phyloP scores from a whole-genome alignment of 495 filamentous ascomycete species.

The Annulohypoxylon bovei region DNA sequence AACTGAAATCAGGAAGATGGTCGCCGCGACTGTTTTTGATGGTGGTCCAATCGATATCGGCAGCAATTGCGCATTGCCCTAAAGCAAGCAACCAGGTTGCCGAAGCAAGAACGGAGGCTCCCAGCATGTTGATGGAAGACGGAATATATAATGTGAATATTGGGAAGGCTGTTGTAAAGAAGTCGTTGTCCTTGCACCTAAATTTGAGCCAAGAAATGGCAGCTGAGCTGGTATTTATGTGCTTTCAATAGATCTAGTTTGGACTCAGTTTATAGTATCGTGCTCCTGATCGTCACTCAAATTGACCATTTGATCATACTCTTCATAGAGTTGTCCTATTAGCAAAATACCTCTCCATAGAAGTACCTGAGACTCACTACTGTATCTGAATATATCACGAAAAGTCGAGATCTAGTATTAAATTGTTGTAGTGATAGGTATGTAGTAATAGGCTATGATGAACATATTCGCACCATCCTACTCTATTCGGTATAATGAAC shows the following conservation, averaged over 20 bases:
- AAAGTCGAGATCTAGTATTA: background rate
- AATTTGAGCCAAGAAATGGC: background rate
- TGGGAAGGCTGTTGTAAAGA: background rate
- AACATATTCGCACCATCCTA: background rate
- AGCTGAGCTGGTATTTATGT: background rate
- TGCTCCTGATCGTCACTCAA: background rate
- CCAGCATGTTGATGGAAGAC: background rate
- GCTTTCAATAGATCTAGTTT: background rate
- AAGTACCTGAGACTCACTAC: background rate
- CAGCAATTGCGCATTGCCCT: slow-evolving; percentile 3
- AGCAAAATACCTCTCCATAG: background rate
- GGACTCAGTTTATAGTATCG: background rate
- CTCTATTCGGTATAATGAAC: background rate
- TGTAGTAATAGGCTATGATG: background rate
- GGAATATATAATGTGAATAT: background rate
- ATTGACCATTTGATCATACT: background rate
- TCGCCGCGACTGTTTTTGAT: slow-evolving; percentile 21
- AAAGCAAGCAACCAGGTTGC: slow-evolving; percentile 7
- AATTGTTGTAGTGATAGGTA: background rate
- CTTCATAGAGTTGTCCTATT: background rate
- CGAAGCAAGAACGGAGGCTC: background rate
- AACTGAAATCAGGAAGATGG: slow-evolving; percentile 20
- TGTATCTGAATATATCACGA: background rate
- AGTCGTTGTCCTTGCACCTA: background rate
- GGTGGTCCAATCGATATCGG: slow-evolving; percentile 11